Evolutionary conservation across 306 rosid genomes (phyloP).

Genomic region (Cucurbita maxima): DNA sequence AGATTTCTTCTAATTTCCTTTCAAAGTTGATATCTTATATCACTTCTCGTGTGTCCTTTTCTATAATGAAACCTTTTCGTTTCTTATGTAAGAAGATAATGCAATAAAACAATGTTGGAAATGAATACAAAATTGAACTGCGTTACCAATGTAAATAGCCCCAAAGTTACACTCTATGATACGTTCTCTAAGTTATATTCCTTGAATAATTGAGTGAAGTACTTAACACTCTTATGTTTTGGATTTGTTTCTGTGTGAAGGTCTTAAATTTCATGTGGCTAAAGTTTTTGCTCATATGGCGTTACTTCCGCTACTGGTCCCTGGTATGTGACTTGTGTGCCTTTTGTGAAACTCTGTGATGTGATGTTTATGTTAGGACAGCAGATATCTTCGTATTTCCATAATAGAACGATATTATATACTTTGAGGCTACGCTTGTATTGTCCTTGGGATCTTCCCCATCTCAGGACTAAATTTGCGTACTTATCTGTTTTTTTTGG

Average conservation of each 20-base stretch:
- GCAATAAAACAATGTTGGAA: background rate
- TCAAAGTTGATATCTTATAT: background rate
- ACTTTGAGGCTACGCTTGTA: background rate
- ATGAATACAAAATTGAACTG: background rate
- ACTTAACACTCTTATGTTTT: background rate
- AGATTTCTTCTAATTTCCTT: background rate
- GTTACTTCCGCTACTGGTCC: constrained; percentile 85
- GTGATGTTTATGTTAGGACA: background rate
- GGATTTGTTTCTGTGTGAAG: constrained; percentile 25
- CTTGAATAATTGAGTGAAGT: background rate
- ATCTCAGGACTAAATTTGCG: background rate
- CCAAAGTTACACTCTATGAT: background rate
- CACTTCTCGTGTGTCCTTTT: background rate
- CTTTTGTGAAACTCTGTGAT: background rate
- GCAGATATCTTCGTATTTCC: background rate
- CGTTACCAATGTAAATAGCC: background rate
- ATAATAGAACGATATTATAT: background rate
- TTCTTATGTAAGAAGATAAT: background rate
- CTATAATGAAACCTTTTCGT: background rate
- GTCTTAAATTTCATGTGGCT: constrained; percentile 96
- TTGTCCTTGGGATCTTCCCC: background rate
- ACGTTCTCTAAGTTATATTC: background rate
- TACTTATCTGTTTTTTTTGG: background rate
- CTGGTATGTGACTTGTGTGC: constrained; percentile 37
- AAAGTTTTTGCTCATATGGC: constrained; percentile 83